These are phyloP conservation scores for Schizonepeta tenuifolia DNA, from an alignment of 257 asterid genomes.

Conservation along the genomic window DNA sequence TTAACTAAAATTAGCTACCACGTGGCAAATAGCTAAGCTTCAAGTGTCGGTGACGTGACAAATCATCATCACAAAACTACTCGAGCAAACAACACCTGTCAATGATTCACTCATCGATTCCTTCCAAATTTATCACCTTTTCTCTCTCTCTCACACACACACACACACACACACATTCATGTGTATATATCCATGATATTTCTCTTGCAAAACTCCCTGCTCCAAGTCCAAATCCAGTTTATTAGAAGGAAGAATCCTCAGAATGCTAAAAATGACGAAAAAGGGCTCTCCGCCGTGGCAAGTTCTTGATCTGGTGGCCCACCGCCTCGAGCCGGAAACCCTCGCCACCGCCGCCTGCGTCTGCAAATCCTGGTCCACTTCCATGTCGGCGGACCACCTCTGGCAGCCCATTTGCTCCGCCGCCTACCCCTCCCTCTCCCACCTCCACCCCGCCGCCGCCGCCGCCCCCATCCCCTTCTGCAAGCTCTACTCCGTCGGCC, in stretches of 20 bases:
- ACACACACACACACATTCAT: background rate
- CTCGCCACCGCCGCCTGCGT: constrained; percentile 71
- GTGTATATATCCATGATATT: background rate
- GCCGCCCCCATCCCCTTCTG: constrained; percentile 42
- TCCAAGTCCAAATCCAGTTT: too few species aligned
- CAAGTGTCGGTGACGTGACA: constrained; percentile 32
- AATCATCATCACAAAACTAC: background rate
- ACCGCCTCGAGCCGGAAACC: constrained; percentile 61
- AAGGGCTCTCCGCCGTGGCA: constrained; percentile 62
- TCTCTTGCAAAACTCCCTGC: background rate
- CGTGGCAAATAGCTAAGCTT: constrained; percentile 7
- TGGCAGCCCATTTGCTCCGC: constrained; percentile 72
- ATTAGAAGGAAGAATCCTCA: too few species aligned
- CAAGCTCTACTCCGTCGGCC: constrained; percentile 62
- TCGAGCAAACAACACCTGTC: constrained; percentile 32
- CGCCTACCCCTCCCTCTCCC: constrained; percentile 63
- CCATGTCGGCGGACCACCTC: constrained; percentile 72
- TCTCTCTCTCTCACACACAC: background rate
- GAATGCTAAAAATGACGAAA: background rate
- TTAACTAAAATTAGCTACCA: background rate
- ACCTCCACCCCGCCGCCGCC: constrained; percentile 48
- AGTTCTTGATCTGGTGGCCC: constrained; percentile 60
- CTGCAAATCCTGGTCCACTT: constrained; percentile 63
- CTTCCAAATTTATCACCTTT: background rate
- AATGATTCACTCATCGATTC: background rate